Evolutionary conservation across 2,329 filamentous ascomycete genomes (phyloP), one percentile per base, ranked within the genome.

Genomic region (Botryotinia calthae): DNA sequence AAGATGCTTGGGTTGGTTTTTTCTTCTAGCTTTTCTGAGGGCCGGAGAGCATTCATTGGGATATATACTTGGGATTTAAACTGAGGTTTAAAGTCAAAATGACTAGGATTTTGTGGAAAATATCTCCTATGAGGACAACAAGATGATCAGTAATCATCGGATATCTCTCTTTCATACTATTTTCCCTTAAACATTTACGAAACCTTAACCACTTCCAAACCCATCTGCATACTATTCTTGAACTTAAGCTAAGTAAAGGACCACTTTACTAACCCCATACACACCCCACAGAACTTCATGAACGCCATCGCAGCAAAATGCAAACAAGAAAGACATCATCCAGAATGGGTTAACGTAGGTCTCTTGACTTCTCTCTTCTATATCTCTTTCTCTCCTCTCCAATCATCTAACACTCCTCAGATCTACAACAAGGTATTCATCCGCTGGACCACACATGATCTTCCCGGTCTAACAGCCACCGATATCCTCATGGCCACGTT

Each of bases 331-430:
- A 91, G 89, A 77, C 91, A 94, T 80, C 91, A 94, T 78, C 91
- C 91, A 0, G 91, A 93, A 80, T 93, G 91, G 91, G 90, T 89
- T 3, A 93, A 94, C 79, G 90, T 90, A 82, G 76, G 84, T 80
- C 40, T 70, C 34, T 31, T 22, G 37, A 14, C 10, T 46, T 20
- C 4, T 54, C 9, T 31, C 12, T 61, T 22, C 1, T 48, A 56
- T 16, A 44, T 44, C 7, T 20, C 7, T 1, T 56, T 3, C 9
- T 25, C 18, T 40, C n/a, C 16, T 61, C 63, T 10, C 6, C 48
- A 40, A 42, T 7, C 34, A 3, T 18, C 65, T 56, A 31, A 56
- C 1, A 42, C 0, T 10, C 2, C n/a, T 9, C 16, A 91, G 89
- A 86, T 92, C 14, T 93, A 91, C 82, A 93, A 92, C 79, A 90